Base-by-base conservation (phyloP, 2,329 filamentous ascomycete species). In the Bipolaris sorokiniana region DNA sequence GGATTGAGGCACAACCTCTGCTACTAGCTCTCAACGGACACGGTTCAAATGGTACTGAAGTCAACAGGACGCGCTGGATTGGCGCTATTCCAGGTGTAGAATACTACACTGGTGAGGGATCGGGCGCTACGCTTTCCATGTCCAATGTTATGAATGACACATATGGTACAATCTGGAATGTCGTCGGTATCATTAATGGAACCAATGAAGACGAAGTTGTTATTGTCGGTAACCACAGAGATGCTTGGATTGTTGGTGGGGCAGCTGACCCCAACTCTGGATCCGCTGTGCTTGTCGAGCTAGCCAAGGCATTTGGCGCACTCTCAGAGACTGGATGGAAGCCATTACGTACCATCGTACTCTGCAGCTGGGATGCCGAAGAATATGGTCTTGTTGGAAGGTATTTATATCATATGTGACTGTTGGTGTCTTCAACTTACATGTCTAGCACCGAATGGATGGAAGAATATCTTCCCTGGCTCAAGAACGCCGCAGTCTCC, bases 1-100 rank as follows among this genome's bases (percentile, higher is more conserved):
- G 93, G 73, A 77, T 81, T 3, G 92, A 96, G 63, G 92, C 90
- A 1, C 76, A 96, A 20, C 92, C 92, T 0, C 85, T 97, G 33
- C 82, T 97, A 16, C 88, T 88, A 69, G 89, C 92, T 0, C 80
- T 97, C 48, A 95, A 97, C 68, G 92, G 92, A 3, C 85, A 91
- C 69, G 92, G 92, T 0, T 89, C 90, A 7, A 84, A 85, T 18
- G 76, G 75, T 10, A 62, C 52, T 4, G 63, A 71, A 20, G 75
- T 79, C 51, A 78, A 79, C 52, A 71, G 77, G 10, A 78, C 76
- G 3, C 63, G 66, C 5, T 77, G 75, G 75, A 60, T 74, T 13
- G 75, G 75, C 9, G 73, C 66, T 28, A 75, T 77, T 18, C 71
- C 73, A 7, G 69, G 68, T 18, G 74, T 74, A 1, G 67, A 66